Percentiles rank a stretch among this genome's conserved stretches.
phyloP scores from a whole-genome alignment of 2,329 filamentous ascomycete species.

The Trichoderma sp. region DNA sequence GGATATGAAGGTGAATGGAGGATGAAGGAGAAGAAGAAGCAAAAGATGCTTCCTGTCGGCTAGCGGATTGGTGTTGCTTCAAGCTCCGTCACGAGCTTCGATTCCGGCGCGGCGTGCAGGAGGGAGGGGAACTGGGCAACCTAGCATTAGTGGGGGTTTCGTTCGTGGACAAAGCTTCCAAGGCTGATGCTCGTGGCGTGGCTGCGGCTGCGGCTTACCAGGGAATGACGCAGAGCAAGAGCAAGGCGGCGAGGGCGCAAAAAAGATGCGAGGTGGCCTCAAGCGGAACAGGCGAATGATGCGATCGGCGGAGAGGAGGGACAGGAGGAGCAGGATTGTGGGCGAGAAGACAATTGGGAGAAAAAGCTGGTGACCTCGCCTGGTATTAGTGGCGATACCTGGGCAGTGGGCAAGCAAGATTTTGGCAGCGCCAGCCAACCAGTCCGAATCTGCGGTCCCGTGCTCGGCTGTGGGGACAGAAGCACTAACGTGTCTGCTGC shows the following conservation, averaged over 20 bases:
- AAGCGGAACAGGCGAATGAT: neutral
- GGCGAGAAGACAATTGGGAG: neutral
- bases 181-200: neutral
- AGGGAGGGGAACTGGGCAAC: conserved; percentile 5
- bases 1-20: neutral
- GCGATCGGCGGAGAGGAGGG: neutral
- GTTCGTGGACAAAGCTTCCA: neutral
- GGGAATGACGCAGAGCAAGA: neutral
- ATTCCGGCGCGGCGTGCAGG: conserved; percentile 12
- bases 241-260: neutral
- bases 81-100: conserved; percentile 23
- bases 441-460: conserved; percentile 5
- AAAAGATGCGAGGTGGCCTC: conserved; percentile 19
- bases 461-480: conserved; percentile 4
- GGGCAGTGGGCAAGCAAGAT: neutral
- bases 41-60: neutral
- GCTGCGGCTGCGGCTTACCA: neutral
- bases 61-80: neutral
- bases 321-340: neutral
- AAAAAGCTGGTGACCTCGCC: conserved; percentile 4
- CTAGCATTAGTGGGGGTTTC: conserved; percentile 12
- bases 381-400: conserved; percentile 13
- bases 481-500: neutral
- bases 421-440: conserved; percentile 7
- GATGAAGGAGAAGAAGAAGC: neutral